Evolutionary conservation across 106 monocot species (phyloP), one percentile per base, ranked within the genome.

Genomic region (Chionographis japonica): DNA sequence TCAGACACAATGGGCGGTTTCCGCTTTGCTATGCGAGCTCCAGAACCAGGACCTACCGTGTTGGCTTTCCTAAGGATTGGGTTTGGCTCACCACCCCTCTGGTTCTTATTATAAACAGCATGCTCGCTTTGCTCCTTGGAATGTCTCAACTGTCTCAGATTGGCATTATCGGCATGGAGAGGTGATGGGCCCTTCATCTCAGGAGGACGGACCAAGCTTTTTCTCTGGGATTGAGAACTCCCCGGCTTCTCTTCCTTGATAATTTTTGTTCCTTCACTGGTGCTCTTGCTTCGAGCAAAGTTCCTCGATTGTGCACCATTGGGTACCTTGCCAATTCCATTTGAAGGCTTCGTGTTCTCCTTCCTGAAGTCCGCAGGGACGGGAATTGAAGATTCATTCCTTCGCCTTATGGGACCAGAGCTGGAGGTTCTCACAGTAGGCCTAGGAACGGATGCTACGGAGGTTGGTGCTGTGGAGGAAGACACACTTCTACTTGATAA

Each of bases 261-360:
- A 64, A 65, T 10, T 5, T 61, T 53, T n/a, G 50, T 54, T 6
- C 76, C 79, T 52, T 75, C 76, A 67, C 6, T 75, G 16, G 63
- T 73, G 74, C 81, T 84, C 61, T 66, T 84, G 81, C 86, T 81
- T 73, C 81, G 78, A 56, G 63, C 54, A 56, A 68, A 69, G 18
- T 19, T 72, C 50, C 77, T 63, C 9, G 43, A 2, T 12, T 77
- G 74, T 38, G 20, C 38, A 38, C 58, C 59, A 49, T 13, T 51
- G 15, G 60, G 13, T 55, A 38, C 13, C 49, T 68, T 81, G 52
- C 54, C 65, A 42, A 37, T 40, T 64, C 56, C 72, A 16, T 58
- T 15, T 11, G 54, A 69, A 35, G 79, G 63, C 53, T 54, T 82
- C 16, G 59, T 77, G 51, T 77, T 83, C 68, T 86, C 86, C 50